These are phyloP conservation scores for Lizonia empirigonia DNA, from an alignment of 2,329 filamentous ascomycete genomes.

Conservation along the genomic window DNA sequence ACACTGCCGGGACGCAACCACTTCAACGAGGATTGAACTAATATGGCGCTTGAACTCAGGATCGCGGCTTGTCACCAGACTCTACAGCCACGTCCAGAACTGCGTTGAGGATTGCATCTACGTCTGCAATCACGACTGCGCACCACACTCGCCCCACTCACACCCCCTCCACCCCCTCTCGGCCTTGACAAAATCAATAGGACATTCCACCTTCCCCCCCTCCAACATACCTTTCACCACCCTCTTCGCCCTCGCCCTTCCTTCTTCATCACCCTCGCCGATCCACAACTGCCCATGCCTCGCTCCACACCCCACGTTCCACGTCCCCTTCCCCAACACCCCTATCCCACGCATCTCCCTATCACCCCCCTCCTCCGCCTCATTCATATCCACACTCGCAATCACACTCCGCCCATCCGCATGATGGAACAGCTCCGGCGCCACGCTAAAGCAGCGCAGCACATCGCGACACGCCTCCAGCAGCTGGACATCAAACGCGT, in stretches of 20 bases:
- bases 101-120: too few relatives aligned
- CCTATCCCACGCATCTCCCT: not conserved
- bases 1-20: too few relatives aligned
- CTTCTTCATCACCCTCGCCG: slow-evolving; percentile 1
- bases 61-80: too few relatives aligned
- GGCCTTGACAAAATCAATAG: slow-evolving; percentile 6
- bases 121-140: too few relatives aligned
- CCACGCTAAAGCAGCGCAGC: slow-evolving; percentile 45
- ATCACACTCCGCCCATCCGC: slow-evolving; percentile 37
- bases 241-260: not conserved
- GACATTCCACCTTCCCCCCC: slow-evolving; percentile 7
- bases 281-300: slow-evolving; percentile 17
- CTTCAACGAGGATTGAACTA: too few relatives aligned
- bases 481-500: slow-evolving; percentile 48
- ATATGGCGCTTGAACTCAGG: too few relatives aligned
- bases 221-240: slow-evolving; percentile 5
- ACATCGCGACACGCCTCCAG: slow-evolving; percentile 48
- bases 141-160: slow-evolving; percentile 19
- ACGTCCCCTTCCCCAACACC: slow-evolving; percentile 11
- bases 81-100: too few relatives aligned
- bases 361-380: not conserved
- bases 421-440: slow-evolving; percentile 52
- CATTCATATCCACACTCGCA: slow-evolving; percentile 9
- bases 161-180: slow-evolving; percentile 18
- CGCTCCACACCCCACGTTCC: slow-evolving; percentile 23